These are phyloP conservation scores for Cardiospermum halicacabum DNA, from an alignment of 345 rosid genomes.

Conservation along the genomic window DNA sequence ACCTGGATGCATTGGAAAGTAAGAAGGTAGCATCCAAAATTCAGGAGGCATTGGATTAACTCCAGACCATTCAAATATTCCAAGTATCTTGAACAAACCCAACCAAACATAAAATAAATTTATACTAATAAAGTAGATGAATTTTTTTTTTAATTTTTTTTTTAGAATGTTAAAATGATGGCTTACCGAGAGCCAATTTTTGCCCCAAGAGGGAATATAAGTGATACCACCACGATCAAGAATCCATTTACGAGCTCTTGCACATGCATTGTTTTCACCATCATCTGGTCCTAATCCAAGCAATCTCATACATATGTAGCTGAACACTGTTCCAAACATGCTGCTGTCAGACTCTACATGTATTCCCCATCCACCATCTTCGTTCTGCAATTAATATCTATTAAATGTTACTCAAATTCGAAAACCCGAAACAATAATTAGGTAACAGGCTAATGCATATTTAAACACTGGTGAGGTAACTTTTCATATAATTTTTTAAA, in stretches of 20 bases:
- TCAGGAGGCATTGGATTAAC: slow-evolving; percentile 33
- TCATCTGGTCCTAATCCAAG: slow-evolving; percentile 43
- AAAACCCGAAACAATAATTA: no score
- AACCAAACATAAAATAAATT: neutral
- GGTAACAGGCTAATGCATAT: no score
- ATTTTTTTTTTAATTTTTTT: no score
- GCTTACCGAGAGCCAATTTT: slow-evolving; percentile 44
- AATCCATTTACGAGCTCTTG: slow-evolving; percentile 39
- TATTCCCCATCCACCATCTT: slow-evolving; percentile 50
- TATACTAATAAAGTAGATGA: no score
- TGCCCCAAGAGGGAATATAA: slow-evolving; percentile 43
- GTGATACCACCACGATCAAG: slow-evolving; percentile 43
- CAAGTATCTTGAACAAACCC: slow-evolving; percentile 17
- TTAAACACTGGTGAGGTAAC: no score
- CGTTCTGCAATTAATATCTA: slow-evolving; percentile 22
- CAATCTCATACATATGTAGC: slow-evolving; percentile 37
- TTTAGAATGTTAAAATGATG: no score
- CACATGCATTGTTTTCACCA: slow-evolving; percentile 32
- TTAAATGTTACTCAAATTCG: no score
- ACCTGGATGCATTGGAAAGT: slow-evolving; percentile 32
- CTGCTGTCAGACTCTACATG: slow-evolving; percentile 37
- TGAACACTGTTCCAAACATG: slow-evolving; percentile 39
- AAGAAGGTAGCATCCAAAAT: slow-evolving; percentile 33
- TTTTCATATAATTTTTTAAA: no score
- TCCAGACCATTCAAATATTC: slow-evolving; percentile 36